Conservation (phyloP, 129 eudicot species). For the Pittosporum tobira region DNA sequence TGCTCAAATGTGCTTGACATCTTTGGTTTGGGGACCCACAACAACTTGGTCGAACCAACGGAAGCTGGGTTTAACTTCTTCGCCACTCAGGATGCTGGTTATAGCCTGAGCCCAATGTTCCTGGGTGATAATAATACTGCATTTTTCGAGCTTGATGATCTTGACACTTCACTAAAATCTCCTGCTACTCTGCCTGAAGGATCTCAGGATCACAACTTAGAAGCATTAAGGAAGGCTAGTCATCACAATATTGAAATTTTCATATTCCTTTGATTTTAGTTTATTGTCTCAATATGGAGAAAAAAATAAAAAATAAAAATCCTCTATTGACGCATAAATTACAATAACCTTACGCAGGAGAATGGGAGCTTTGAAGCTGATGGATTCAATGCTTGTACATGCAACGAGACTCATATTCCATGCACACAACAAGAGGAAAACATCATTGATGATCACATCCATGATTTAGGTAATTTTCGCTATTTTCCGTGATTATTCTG, state of each 20-base stretch:
- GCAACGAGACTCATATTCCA: conserved; percentile 4
- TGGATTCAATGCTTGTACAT: conserved; percentile 8
- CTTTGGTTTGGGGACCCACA: conserved; percentile 27
- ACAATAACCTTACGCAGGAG: too few relatives aligned
- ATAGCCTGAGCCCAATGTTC: conserved; percentile 11
- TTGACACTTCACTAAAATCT: conserved; percentile 14
- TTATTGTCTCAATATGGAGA: too few relatives aligned
- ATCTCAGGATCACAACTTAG: too few relatives aligned
- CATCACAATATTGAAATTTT: too few relatives aligned
- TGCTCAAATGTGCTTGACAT: conserved; percentile 12
- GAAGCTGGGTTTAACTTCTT: conserved; percentile 14
- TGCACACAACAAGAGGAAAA: conserved; percentile 10
- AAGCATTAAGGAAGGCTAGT: too few relatives aligned
- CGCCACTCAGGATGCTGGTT: conserved; percentile 1
- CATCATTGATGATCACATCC: background rate
- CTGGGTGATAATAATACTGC: background rate
- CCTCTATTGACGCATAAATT: too few relatives aligned
- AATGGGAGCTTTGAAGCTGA: too few relatives aligned
- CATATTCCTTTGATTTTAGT: too few relatives aligned
- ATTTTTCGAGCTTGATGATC: conserved; percentile 36
- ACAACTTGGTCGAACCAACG: conserved; percentile 1
- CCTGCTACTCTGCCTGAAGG: too few relatives aligned
- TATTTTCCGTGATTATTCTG: conserved; percentile 22
- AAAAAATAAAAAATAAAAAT: too few relatives aligned
- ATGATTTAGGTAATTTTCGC: conserved; percentile 25